Conservation (phyloP, 495 filamentous ascomycete species). For the Podospora pseudopauciseta region DNA sequence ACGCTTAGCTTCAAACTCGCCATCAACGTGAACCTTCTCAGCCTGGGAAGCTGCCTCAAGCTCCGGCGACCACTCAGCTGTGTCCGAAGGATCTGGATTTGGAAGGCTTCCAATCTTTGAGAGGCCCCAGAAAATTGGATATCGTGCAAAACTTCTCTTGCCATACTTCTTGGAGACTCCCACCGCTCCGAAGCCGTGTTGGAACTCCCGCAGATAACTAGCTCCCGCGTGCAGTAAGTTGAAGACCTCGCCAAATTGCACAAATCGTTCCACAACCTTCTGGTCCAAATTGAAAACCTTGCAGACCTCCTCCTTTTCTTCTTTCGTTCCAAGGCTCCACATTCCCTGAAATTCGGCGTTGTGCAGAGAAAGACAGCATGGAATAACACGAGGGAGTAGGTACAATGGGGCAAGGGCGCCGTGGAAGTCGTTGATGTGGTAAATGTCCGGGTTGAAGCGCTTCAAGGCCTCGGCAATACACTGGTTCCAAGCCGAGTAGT, state of each 20-base stretch:
- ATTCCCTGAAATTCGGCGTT: constrained; percentile 70
- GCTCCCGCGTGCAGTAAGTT: constrained; percentile 70
- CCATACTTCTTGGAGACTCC: constrained; percentile 73
- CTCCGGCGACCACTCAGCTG: constrained; percentile 59
- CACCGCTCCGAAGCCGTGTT: constrained; percentile 70
- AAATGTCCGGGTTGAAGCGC: constrained; percentile 61
- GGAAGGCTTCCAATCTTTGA: constrained; percentile 65
- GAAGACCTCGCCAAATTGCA: constrained; percentile 67
- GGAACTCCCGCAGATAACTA: constrained; percentile 67
- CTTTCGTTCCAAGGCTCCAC: constrained; percentile 62
- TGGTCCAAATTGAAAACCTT: constrained; percentile 60
- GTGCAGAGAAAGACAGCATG: constrained; percentile 49
- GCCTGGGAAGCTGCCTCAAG: constrained; percentile 28
- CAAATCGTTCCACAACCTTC: constrained; percentile 49
- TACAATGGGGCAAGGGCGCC: constrained; percentile 67
- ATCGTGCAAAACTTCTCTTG: constrained; percentile 66
- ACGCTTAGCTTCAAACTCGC: constrained; percentile 51
- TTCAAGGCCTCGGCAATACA: constrained; percentile 60
- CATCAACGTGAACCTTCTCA: constrained; percentile 52
- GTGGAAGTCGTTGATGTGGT: constrained; percentile 79
- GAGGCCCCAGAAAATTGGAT: constrained; percentile 74
- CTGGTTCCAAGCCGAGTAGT: constrained; percentile 71
- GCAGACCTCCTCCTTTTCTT: constrained; percentile 63
- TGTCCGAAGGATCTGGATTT: constrained; percentile 71
- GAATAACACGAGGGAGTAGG: constrained; percentile 56